Evolutionary conservation across 805 yeast species (phyloP).

Genomic region (Zygosaccharomyces siamensis): DNA sequence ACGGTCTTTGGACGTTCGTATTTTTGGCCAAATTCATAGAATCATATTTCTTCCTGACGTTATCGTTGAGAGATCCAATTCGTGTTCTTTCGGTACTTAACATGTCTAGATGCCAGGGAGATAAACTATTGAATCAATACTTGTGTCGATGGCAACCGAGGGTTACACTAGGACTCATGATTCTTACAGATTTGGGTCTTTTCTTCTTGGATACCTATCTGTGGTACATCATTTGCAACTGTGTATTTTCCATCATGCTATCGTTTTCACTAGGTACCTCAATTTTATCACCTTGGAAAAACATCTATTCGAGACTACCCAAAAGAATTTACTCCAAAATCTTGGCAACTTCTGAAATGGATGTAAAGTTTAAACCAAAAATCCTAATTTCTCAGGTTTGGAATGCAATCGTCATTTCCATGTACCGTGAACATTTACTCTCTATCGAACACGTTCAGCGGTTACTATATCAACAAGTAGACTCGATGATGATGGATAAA

Average conservation of each 20-base stretch:
- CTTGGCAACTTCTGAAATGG: constrained; percentile 47
- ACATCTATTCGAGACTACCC: constrained; percentile 70
- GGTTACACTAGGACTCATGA: constrained; percentile 49
- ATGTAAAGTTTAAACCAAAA: constrained; percentile 47
- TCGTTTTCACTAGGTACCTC: constrained; percentile 75
- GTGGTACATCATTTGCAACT: constrained; percentile 82
- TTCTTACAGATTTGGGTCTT: constrained; percentile 58
- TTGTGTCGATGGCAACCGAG: constrained; percentile 55
- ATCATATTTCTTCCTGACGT: constrained; percentile 71
- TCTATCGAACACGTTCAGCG: constrained; percentile 68
- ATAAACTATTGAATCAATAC: constrained; percentile 45
- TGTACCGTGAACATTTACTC: constrained; percentile 76
- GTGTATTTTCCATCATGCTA: constrained; percentile 63
- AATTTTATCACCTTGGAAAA: constrained; percentile 87
- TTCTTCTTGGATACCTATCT: constrained; percentile 78
- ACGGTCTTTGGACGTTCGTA: constrained; percentile 64
- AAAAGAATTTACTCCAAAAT: constrained; percentile 70
- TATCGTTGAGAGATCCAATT: constrained; percentile 68
- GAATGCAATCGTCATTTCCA: constrained; percentile 78
- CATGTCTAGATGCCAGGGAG: constrained; percentile 58
- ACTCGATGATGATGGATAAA: constrained; percentile 35
- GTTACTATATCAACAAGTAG: constrained; percentile 53
- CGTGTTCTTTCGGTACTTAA: constrained; percentile 59
- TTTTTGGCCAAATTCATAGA: constrained; percentile 66
- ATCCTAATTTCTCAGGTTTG: constrained; percentile 64